Percentiles rank a stretch among this genome's conserved stretches.
These are phyloP conservation scores for Podospora comata DNA, from an alignment of 495 filamentous ascomycete genomes.

Conservation along the genomic window DNA sequence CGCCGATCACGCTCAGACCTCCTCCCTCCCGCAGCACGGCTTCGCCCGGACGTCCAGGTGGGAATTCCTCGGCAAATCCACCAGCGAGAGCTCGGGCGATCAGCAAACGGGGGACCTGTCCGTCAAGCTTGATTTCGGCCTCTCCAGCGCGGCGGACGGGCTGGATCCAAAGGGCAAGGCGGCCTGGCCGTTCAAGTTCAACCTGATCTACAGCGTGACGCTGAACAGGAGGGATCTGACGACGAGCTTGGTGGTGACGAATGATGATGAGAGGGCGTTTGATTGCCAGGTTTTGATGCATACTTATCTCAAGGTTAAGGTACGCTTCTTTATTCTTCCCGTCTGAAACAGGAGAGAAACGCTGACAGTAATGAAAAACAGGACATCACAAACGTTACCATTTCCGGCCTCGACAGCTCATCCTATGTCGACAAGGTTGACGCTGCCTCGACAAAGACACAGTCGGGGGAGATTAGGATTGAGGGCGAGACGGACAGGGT, in stretches of 20 bases:
- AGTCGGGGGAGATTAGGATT: constrained; percentile 55
- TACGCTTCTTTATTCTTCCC: constrained; percentile 41
- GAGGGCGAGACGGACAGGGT: constrained; percentile 77
- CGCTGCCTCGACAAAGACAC: constrained; percentile 51
- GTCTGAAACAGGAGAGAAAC: too few species aligned
- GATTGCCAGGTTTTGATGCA: constrained; percentile 93
- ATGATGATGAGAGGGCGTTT: constrained; percentile 73
- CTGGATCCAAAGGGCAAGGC: constrained; percentile 60
- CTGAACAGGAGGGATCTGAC: constrained; percentile 68
- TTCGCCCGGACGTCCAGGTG: constrained; percentile 85
- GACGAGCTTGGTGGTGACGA: constrained; percentile 83
- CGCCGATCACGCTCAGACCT: constrained; percentile 66
- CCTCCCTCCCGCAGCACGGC: constrained; percentile 83
- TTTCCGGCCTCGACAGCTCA: constrained; percentile 69
- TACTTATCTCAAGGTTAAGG: constrained; percentile 78
- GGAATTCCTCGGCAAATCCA: constrained; percentile 72
- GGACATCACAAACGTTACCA: constrained; percentile 68
- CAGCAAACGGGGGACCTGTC: constrained; percentile 53
- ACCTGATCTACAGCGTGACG: constrained; percentile 87
- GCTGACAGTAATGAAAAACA: constrained; percentile 29
- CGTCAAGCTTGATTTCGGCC: constrained; percentile 93
- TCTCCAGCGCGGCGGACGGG: constrained; percentile 58
- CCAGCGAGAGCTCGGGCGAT: constrained; percentile 46
- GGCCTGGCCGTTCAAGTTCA: constrained; percentile 80
- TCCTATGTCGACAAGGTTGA: constrained; percentile 81